Evolutionary conservation across 2,329 filamentous ascomycete species (phyloP), one percentile per base, ranked within the genome.

Genomic region (Cladorrhinum sp.): DNA sequence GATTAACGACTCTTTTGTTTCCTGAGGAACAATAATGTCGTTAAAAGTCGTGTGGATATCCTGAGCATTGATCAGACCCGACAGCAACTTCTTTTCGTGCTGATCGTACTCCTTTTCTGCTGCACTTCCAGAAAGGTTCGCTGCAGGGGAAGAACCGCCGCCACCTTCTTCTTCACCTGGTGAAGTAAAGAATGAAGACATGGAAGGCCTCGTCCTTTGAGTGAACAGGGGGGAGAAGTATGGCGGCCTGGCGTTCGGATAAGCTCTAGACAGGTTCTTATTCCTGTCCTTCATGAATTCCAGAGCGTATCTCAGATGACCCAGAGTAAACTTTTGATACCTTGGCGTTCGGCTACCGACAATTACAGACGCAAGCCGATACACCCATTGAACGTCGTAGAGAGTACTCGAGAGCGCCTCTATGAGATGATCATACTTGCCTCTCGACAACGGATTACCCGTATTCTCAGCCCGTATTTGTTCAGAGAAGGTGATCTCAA

Each of bases 1-100:
- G 72, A 93, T 92, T 58, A 99, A 81, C 1, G 93, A 90, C 22
- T 95, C 91, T 27, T 96, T 89, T 1, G 92, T 96, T 62, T 93
- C 91, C 0, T 81, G 76, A 0, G 92, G 87, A 1, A 89, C 92
- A 68, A 96, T 91, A 20, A 99, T 89, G 71, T 96, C 90, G 23
- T 85, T 81, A 71, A 98, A 99, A 0, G 91, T 96, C 0, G 91
- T 96, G 63, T 87, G 87, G 65, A 99, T 91, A 68, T 90, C 90
- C 51, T 87, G 81, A 6, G 91, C 85, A 70, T 96, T 86, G 36
- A 96, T 86, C 2, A 98, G 88, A 9, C 93, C 92, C 2, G 85
- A 83, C 50, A 96, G 78, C 7, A 99, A 81, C 67, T 88, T 89
- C 73, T 91, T 91, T 74, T 98, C 95, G 65, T 96, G 87, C 55